phyloP scores from a whole-genome alignment of 2,329 filamentous ascomycete species.

The Calycina herbarum region DNA sequence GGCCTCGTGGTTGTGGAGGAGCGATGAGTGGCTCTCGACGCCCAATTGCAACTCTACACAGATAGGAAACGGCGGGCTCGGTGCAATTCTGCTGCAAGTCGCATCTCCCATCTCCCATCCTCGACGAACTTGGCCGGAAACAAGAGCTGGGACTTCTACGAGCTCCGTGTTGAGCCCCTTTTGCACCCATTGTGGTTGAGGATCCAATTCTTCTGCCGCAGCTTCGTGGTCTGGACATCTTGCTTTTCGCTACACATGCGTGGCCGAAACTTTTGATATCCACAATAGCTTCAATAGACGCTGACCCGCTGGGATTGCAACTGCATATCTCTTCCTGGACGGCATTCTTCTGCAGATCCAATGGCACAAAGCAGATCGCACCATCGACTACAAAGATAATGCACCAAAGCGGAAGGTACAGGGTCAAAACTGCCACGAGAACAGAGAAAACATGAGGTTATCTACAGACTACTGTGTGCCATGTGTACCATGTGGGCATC shows the following conservation, averaged over 20 bases:
- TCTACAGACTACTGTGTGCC: background rate
- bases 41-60: slow-evolving; percentile 1
- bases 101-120: background rate
- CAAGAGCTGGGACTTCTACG: background rate
- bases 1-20: background rate
- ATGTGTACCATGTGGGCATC: background rate
- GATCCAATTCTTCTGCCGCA: slow-evolving; percentile 4
- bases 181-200: background rate
- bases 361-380: background rate
- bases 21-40: background rate
- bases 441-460: background rate
- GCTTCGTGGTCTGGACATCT: background rate
- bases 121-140: background rate
- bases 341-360: slow-evolving; percentile 5
- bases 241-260: background rate
- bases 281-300: background rate
- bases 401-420: background rate
- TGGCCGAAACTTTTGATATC: background rate
- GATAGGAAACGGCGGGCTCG: slow-evolving; percentile 5
- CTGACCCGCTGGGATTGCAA: background rate
- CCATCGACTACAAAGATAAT: background rate
- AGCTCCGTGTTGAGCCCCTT: background rate
- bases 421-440: background rate
- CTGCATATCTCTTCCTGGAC: background rate
- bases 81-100: slow-evolving; percentile 3